phyloP scores from a whole-genome alignment of 2,329 filamentous ascomycete genomes.

The Ophiostoma novo-ulmi region DNA sequence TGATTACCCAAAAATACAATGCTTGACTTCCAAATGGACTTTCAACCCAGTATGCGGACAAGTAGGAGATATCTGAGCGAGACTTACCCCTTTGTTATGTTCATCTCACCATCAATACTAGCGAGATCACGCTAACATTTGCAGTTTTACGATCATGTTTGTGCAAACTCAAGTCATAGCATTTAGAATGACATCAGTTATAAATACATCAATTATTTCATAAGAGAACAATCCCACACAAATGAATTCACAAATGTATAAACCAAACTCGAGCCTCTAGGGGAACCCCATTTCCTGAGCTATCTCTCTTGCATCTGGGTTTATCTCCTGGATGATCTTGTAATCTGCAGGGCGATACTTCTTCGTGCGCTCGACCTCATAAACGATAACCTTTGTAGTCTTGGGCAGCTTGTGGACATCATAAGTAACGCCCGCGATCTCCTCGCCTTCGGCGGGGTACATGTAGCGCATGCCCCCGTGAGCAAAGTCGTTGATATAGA shows the following conservation, averaged over 20 bases:
- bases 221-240: not conserved
- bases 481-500: not conserved
- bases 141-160: not conserved
- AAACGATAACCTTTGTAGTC: conserved; percentile 3
- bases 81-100: not conserved
- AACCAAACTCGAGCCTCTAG: not conserved
- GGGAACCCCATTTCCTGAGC: not conserved
- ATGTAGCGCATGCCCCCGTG: not conserved
- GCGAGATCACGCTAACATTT: not conserved
- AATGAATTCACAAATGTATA: not conserved
- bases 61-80: conserved; percentile 15
- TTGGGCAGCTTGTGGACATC: not conserved
- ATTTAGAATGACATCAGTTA: not conserved
- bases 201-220: not conserved
- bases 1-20: conserved; percentile 18
- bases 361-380: not conserved
- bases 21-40: conserved; percentile 18
- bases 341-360: not conserved
- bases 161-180: not conserved
- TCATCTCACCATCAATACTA: not conserved
- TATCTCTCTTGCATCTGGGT: not conserved
- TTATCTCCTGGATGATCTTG: conserved; percentile 3
- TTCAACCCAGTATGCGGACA: conserved; percentile 17
- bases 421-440: not conserved
- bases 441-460: not conserved